Evolutionary conservation across 1,139 yeast species (phyloP), one percentile per base, ranked within the genome.

Genomic region (Yamadazyma pseudoaaseri): DNA sequence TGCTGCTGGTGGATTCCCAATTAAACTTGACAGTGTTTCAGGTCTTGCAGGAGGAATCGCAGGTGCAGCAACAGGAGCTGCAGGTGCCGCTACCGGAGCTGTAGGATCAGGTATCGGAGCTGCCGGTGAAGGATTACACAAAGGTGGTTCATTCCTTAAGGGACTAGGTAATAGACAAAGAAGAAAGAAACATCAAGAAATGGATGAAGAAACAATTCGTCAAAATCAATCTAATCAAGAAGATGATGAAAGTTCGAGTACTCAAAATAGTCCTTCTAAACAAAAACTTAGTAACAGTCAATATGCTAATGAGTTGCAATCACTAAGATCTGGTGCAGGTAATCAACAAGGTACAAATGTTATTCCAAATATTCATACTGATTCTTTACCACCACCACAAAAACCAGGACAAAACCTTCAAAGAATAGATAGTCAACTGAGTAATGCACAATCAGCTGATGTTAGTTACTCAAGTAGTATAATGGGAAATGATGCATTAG

Each of bases 11-110:
- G 73, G 74, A 17, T 60, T 68, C 39, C 72, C 72, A 23, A 46
- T 65, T 30, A 66, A 61, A 30, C 46, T 74, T 31, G 58, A 62
- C 17, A 57, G 59, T 10, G 59, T 75, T 20, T 58, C 73, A 6
- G 73, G 68, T 24, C 68, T 70, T 10, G 76, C 58, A 21, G 72
- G 68, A 3, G 62, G 58, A 6, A 62, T 68, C 17, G 75, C 69
- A 20, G 68, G 58, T 15, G 55, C 56, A 20, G 72, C 35, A 43
- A 69, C 62, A 13, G 65, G 61, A 27, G 56, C 52, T 16, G 42
- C 38, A 17, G 54, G 54, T 5, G 50, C 56, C 18, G 71, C 35
- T 43, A 68, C 62, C 12, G 65, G 61, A 29, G 70, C 67, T 18
- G 49, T 39, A 21, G 54, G 57, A 8, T 44, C 39, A 3, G 56